Evolutionary conservation across 2,329 filamentous ascomycete genomes (phyloP).

Genomic region (Talaromyces sp.): DNA sequence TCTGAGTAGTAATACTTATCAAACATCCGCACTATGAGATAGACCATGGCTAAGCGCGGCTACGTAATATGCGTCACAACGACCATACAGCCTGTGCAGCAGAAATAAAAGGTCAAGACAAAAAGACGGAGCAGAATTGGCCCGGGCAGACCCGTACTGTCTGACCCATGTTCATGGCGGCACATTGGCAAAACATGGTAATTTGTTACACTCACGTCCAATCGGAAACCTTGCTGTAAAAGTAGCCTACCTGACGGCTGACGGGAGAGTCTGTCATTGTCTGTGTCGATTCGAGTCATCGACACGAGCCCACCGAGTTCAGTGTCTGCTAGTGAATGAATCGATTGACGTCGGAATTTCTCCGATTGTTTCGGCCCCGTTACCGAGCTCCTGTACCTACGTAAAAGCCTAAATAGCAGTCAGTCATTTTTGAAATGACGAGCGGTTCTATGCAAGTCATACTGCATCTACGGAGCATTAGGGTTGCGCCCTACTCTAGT

Average conservation of each 20-base stretch:
- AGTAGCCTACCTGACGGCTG: not conserved
- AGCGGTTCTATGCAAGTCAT: not conserved
- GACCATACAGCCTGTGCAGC: not conserved
- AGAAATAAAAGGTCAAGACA: not conserved
- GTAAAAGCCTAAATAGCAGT: not conserved
- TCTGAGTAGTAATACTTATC: not conserved
- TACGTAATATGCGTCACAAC: not conserved
- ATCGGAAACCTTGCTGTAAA: not conserved
- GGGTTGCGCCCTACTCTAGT: not conserved
- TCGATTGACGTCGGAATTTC: not conserved
- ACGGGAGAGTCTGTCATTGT: not conserved
- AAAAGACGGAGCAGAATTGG: not conserved
- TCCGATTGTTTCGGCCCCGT: not conserved
- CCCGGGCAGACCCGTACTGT: not conserved
- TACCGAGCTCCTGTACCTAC: not conserved
- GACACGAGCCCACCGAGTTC: not conserved
- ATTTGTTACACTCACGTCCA: not conserved
- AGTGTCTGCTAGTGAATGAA: not conserved
- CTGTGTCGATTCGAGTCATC: not conserved
- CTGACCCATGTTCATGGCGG: not conserved
- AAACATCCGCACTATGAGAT: not conserved
- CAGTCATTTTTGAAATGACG: not conserved
- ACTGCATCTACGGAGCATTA: not conserved
- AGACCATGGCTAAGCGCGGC: not conserved
- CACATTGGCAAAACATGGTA: not conserved